A percentile compares a stretch with the other conserved stretches of the same genome.
These are phyloP conservation scores for Penicillium flavigenum DNA, from an alignment of 495 filamentous ascomycete genomes.

Conservation along the genomic window DNA sequence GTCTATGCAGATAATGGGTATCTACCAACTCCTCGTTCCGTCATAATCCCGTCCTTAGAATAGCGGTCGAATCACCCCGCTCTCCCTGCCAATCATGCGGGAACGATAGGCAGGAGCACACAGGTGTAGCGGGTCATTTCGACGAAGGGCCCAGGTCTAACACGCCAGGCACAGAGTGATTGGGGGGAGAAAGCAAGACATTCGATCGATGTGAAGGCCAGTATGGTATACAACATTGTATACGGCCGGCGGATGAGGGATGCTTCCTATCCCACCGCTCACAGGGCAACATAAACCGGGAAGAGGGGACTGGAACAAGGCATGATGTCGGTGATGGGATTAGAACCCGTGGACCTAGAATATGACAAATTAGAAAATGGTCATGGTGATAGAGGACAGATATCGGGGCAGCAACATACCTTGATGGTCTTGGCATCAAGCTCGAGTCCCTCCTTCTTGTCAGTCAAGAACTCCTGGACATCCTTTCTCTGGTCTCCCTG, in stretches of 20 bases:
- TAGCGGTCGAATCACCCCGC: constrained; percentile 32
- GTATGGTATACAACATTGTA: constrained; percentile 19
- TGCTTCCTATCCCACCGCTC: constrained; percentile 40
- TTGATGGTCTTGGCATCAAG: constrained; percentile 97
- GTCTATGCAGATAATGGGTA: constrained; percentile 47
- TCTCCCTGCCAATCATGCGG: constrained; percentile 26
- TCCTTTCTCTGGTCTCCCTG: constrained; percentile 99
- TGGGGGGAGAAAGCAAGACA: constrained; percentile 29
- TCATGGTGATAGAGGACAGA: background rate
- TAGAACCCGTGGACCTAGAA: constrained; percentile 59
- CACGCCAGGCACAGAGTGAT: constrained; percentile 35
- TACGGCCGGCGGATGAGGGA: constrained; percentile 29
- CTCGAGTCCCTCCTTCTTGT: constrained; percentile 89
- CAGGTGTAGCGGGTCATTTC: constrained; percentile 31
- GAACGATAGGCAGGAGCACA: constrained; percentile 20
- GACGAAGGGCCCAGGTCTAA: constrained; percentile 40
- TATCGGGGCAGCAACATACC: constrained; percentile 45
- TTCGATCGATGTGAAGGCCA: constrained; percentile 27
- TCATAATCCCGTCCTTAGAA: constrained; percentile 45
- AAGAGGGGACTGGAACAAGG: constrained; percentile 47
- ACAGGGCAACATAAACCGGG: constrained; percentile 42
- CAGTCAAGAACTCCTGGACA: constrained; percentile 94
- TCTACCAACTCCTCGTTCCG: constrained; percentile 53
- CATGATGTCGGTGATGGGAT: constrained; percentile 39
- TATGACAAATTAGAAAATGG: constrained; percentile 8